A percentile compares a stretch with the other conserved stretches of the same genome.
Conservation (phyloP, 306 rosid genomes). For the Parietaria judaica region DNA sequence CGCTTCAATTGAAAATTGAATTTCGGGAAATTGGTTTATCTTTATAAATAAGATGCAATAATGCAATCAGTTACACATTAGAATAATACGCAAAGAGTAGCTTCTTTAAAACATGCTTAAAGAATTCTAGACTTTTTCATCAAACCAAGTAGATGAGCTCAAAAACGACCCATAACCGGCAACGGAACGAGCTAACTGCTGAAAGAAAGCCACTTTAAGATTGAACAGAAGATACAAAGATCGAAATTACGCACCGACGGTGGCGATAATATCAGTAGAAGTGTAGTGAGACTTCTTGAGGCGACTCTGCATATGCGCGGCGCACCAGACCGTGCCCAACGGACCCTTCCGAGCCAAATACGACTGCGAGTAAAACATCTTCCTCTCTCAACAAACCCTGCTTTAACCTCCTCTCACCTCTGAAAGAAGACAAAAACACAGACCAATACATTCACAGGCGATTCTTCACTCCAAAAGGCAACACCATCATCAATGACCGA, state of each 20-base stretch:
- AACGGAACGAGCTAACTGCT: too few relatives aligned
- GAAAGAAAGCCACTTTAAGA: too few relatives aligned
- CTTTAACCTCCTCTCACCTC: neutral
- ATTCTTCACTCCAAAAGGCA: neutral
- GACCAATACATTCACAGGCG: neutral
- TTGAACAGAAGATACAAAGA: too few relatives aligned
- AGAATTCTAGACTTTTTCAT: too few relatives aligned
- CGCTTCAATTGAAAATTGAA: too few relatives aligned
- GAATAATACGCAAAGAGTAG: too few relatives aligned
- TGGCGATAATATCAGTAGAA: constrained; percentile 53
- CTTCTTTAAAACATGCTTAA: too few relatives aligned
- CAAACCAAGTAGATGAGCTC: too few relatives aligned
- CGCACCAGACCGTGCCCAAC: constrained; percentile 81
- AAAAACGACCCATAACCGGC: too few relatives aligned
- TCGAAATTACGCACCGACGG: constrained; percentile 45
- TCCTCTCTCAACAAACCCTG: neutral
- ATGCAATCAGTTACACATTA: too few relatives aligned
- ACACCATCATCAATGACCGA: neutral
- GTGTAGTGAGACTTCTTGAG: constrained; percentile 74
- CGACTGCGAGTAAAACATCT: constrained; percentile 82
- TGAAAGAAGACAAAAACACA: neutral
- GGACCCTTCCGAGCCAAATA: constrained; percentile 83
- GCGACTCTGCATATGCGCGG: constrained; percentile 84
- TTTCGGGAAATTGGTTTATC: too few relatives aligned
- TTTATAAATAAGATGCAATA: too few relatives aligned